These are phyloP conservation scores for Calycina herbarum DNA, from an alignment of 2,329 filamentous ascomycete species.

Conservation along the genomic window DNA sequence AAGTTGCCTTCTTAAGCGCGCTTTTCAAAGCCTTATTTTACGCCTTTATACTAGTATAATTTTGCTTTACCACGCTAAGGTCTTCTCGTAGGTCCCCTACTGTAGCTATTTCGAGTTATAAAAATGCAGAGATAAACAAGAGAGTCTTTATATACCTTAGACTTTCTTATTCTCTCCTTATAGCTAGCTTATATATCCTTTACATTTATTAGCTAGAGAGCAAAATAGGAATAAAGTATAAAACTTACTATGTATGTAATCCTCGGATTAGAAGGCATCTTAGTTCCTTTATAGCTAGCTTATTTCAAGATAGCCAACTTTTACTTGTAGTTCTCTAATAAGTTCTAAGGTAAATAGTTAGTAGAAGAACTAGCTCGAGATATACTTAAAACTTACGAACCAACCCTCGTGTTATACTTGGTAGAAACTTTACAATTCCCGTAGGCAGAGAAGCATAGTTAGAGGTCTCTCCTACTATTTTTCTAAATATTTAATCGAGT, in stretches of 20 bases:
- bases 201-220: constrained; percentile 4
- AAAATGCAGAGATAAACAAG: not conserved
- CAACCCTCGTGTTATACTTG: not conserved
- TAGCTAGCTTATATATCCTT: constrained; percentile 10
- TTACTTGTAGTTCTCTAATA: not conserved
- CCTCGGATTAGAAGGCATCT: not conserved
- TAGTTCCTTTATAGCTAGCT: not conserved
- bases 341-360: constrained; percentile 10
- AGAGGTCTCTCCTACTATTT: not conserved
- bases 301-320: not conserved
- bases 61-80: not conserved
- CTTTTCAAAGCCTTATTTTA: constrained; percentile 6
- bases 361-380: not conserved
- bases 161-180: not conserved
- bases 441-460: not conserved
- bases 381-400: constrained; percentile 8
- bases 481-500: constrained; percentile 7
- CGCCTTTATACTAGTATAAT: constrained; percentile 6
- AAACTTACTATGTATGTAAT: not conserved
- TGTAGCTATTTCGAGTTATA: not conserved
- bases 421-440: not conserved
- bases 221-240: not conserved
- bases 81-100: not conserved
- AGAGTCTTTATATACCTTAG: constrained; percentile 4
- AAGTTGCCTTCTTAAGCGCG: not conserved